Evolutionary conservation across 495 filamentous ascomycete species (phyloP).

Genomic region (Penicillium bialowiezense): DNA sequence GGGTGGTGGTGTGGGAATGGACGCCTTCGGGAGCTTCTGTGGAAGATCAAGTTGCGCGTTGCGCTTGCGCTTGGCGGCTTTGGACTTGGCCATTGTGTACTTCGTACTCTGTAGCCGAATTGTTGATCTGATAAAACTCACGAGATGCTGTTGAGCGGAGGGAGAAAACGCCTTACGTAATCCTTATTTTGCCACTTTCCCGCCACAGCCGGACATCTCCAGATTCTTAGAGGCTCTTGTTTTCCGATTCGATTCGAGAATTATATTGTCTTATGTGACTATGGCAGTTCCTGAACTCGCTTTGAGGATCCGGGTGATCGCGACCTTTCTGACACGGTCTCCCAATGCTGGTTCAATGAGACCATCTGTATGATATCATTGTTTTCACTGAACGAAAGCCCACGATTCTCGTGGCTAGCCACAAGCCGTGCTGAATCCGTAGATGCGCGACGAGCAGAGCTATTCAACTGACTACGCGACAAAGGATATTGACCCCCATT

Average conservation of each 20-base stretch:
- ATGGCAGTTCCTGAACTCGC: no score
- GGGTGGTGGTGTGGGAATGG: conserved; percentile 27
- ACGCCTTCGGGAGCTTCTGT: conserved; percentile 29
- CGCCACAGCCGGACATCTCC: no score
- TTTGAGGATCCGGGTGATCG: neutral
- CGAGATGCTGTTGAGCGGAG: no score
- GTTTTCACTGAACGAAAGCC: neutral
- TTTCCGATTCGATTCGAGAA: no score
- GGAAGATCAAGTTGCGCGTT: conserved; percentile 32
- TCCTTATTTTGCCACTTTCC: neutral
- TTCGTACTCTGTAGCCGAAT: no score
- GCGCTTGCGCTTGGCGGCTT: conserved; percentile 38
- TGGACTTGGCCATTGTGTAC: conserved; percentile 31
- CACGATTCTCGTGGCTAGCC: no score
- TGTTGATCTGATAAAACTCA: neutral
- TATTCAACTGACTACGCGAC: no score
- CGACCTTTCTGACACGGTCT: neutral
- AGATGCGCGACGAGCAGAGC: no score
- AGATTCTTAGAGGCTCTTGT: no score
- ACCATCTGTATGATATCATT: neutral
- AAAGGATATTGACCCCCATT: no score
- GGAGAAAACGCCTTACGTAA: neutral
- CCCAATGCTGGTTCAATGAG: neutral
- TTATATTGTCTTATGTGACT: no score
- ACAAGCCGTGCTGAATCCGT: no score